phyloP scores from a whole-genome alignment of 768 basidiomycete genomes.

The Gymnopilus dilepis region DNA sequence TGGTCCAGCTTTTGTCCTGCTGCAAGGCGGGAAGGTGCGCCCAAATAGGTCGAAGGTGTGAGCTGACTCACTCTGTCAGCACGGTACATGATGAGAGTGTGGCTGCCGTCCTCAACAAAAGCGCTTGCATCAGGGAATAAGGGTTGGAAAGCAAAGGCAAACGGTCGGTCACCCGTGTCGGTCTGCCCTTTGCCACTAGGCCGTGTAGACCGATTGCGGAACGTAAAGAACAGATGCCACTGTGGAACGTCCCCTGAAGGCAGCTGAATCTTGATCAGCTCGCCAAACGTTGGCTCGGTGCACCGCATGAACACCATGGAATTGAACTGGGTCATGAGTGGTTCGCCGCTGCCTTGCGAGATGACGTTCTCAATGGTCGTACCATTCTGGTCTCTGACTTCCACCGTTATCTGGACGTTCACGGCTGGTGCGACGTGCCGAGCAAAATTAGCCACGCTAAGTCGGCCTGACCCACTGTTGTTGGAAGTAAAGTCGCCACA shows the following conservation, averaged over 20 bases:
- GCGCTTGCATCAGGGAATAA: conserved; percentile 77
- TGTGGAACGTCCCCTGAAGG: conserved; percentile 68
- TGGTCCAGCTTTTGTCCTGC: conserved; percentile 66
- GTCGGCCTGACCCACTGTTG: conserved; percentile 50
- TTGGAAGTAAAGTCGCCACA: conserved; percentile 81
- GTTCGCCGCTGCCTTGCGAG: conserved; percentile 86
- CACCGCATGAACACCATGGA: conserved; percentile 92
- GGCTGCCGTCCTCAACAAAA: conserved; percentile 90
- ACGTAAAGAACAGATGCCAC: conserved; percentile 95
- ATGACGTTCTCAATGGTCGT: conserved; percentile 71
- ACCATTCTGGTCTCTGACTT: conserved; percentile 81
- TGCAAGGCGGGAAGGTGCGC: conserved; percentile 64
- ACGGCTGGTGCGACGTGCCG: conserved; percentile 59
- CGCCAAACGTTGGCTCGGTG: conserved; percentile 89
- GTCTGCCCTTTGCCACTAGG: conserved; percentile 37
- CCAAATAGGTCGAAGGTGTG: conserved; percentile 72
- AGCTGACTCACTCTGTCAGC: conserved; percentile 74
- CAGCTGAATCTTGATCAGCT: conserved; percentile 87
- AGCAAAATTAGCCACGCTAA: conserved; percentile 68
- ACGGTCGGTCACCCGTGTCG: conserved; percentile 70
- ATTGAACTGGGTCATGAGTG: conserved; percentile 77
- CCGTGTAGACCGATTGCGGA: conserved; percentile 71
- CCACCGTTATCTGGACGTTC: conserved; percentile 90
- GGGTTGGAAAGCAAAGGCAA: conserved; percentile 93
- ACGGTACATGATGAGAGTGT: conserved; percentile 82